Conservation (phyloP, 306 rosid genomes). For the Prunus mongolica region DNA sequence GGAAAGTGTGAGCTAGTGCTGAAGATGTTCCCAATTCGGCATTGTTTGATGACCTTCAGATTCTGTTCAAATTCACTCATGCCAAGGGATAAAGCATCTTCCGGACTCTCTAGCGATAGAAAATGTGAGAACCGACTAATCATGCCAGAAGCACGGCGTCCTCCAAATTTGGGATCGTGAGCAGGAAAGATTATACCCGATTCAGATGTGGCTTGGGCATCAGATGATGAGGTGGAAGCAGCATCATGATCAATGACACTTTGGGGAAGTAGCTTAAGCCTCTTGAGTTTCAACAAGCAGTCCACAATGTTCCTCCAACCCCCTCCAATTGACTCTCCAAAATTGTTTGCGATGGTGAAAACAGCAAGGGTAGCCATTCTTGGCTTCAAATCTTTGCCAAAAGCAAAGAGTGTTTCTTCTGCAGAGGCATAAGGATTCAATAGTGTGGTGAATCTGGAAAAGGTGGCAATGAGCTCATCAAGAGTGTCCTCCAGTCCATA, state of each 20-base stretch:
- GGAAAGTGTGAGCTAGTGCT: conserved; percentile 56
- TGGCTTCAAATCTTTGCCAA: conserved; percentile 81
- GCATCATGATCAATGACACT: conserved; percentile 62
- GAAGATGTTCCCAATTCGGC: conserved; percentile 70
- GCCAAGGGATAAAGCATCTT: conserved; percentile 60
- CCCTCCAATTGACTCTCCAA: conserved; percentile 65
- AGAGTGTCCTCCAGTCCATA: conserved; percentile 86
- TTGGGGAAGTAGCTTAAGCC: conserved; percentile 69
- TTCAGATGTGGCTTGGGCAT: conserved; percentile 35
- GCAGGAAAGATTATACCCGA: conserved; percentile 43
- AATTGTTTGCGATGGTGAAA: conserved; percentile 72
- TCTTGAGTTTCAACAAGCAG: conserved; percentile 83
- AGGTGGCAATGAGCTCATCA: conserved; percentile 74
- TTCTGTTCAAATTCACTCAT: conserved; percentile 78
- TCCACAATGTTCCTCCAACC: conserved; percentile 93
- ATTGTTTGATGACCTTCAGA: conserved; percentile 69
- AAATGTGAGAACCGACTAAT: conserved; percentile 45
- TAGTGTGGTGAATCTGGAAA: conserved; percentile 81
- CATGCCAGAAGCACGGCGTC: conserved; percentile 41
- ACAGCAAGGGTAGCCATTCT: conserved; percentile 82
- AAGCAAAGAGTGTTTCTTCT: conserved; percentile 79
- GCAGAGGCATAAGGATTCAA: conserved; percentile 88
- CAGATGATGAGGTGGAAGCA: conserved; percentile 20
- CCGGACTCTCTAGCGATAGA: conserved; percentile 51
- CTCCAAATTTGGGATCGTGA: conserved; percentile 38